Evolutionary conservation across 2,329 filamentous ascomycete genomes (phyloP).

Genomic region (Fusarium nodosum): DNA sequence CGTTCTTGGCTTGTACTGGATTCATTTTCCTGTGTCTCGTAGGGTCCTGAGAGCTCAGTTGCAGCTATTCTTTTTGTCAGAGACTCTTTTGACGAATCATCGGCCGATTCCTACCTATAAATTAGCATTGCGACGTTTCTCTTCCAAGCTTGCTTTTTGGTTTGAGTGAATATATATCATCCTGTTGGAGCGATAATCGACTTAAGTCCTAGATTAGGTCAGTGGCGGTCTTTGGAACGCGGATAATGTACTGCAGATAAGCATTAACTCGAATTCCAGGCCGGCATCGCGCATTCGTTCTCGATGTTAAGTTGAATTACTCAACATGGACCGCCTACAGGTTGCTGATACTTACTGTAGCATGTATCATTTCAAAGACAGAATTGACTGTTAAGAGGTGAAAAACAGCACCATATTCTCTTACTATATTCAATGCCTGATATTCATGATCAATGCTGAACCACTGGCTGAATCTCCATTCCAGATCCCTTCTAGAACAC

Average conservation of each 20-base stretch:
- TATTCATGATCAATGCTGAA: neutral
- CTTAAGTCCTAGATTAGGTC: neutral
- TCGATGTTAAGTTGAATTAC: neutral
- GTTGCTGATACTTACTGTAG: neutral
- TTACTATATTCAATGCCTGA: neutral
- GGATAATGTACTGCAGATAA: neutral
- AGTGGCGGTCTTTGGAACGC: neutral
- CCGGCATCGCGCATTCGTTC: neutral
- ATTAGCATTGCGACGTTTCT: neutral
- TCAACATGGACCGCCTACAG: neutral
- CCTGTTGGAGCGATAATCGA: neutral
- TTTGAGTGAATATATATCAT: neutral
- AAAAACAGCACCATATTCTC: neutral
- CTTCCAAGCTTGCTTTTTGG: neutral
- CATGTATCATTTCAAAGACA: neutral
- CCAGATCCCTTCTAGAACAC: slow-evolving; percentile 30
- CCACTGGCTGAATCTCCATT: slow-evolving; percentile 1
- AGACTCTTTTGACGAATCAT: neutral
- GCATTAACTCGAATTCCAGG: slow-evolving; percentile 7
- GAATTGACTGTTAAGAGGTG: neutral
- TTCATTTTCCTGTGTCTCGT: neutral
- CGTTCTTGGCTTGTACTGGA: neutral
- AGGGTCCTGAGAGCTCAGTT: neutral
- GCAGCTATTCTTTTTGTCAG: neutral
- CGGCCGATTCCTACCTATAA: neutral